Base-by-base conservation (phyloP, 2,329 filamentous ascomycete genomes). In the Fusarium sp. region DNA sequence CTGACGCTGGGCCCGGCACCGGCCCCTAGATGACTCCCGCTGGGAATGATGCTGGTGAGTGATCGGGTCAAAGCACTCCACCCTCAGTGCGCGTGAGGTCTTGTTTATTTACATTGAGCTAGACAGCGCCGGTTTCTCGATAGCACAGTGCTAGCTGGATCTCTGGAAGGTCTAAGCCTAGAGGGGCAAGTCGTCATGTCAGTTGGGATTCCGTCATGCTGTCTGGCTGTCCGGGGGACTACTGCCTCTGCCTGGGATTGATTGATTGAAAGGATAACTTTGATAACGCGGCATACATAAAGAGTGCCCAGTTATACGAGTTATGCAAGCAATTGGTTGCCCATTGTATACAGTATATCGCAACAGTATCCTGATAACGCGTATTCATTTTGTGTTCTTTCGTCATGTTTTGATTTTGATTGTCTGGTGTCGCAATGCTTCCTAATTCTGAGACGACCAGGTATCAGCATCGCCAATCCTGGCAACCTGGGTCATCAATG, bases 131-230 rank as follows among this genome's bases (percentile, higher is more conserved):
- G 39, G 27, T 41, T 25, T 52, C 14, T 13, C 33, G 42, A 61
- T 50, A 47, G 55, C 47, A 72, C 70, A 67, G 70, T 71, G 66
- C 40, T 36, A 51, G 27, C 23, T 39, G n/a, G 13, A 9, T 25
- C 10, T 31, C 11, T 11, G n/a, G n/a, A 23, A 25, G 35, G 49
- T 46, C 64, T 59, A 63, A 41, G 45, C 59, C 45, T 21, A 57
- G 63, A 60, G 29, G 54, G 56, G 66, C 56, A 73, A 72, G 52
- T 67, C 59, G 52, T 68, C 68, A 73, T 68, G 59, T 67, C 62
- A 66, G 29, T 62, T 45, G 55, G 35, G 41, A 65, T 71, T 61
- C 57, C 58, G 64, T 66, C 63, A 45, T 58, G 52, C 40, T 49
- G 50, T 29, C 13, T 40, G 42, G 36, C 35, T 55, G 53, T 21